Evolutionary conservation across 1,139 yeast species (phyloP), one percentile per base, ranked within the genome.

Genomic region (Wickerhamiella infanticola): DNA sequence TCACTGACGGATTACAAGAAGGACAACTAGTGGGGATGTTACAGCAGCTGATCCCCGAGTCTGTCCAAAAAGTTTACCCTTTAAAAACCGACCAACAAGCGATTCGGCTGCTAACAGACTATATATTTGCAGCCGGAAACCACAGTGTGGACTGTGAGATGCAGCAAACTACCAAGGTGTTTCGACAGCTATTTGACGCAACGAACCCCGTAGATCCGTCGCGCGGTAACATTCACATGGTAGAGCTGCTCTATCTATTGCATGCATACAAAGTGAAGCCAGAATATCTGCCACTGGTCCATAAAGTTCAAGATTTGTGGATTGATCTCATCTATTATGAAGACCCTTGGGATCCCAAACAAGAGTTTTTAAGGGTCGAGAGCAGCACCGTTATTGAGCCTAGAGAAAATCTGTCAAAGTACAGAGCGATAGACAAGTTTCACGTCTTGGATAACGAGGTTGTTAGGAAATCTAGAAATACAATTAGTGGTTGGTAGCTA

Each of bases 151-250:
- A 51, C 44, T 36, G 25, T 3, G 35, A 37, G 18, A 39, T 53
- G 24, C 49, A 24, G 23, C 39, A 33, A 9, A 47, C 45, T 2
- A 39, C 48, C 25, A 47, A 40, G 26, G 59, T 58, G 3, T 57
- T 47, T 39, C 51, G 58, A 13, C 58, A 55, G 44, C 49, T 58
- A 9, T 58, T 59, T 43, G 62, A 59, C 37, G 55, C 55, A 6
- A 47, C 50, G 13, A 59, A 59, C 40, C 62, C 63, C 3, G 50
- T 51, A 37, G 46, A 41, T 8, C 50, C 53, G 1, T 31, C 45
- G 2, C 44, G 53, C 35, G 62, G 61, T 27, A 58, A 58, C 39
- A 58, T 57, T 44, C 63, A 59, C 44, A 58, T 58, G 56, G 62
- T 59, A 9, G 63, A 59, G 45, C 56, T 59, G 11, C 47, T 58